Base-by-base conservation (phyloP, 306 rosid species). In the Quercus dentata region DNA sequence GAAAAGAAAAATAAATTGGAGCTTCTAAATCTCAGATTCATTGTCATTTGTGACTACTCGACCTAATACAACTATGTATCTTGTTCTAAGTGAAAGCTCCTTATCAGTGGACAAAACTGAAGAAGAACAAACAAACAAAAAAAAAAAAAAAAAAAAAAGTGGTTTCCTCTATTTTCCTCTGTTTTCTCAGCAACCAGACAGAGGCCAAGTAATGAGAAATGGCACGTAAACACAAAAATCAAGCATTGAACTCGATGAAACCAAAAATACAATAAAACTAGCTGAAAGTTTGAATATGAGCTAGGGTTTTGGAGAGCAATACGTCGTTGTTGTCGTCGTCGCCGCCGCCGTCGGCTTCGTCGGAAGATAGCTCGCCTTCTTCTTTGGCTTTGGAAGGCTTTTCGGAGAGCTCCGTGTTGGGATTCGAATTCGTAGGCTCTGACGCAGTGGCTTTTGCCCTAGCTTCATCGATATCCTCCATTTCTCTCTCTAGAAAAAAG, bases 341-440 rank as follows among this genome's bases (percentile, higher is more conserved):
- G 18, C 83, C 82, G 18, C 83, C 82, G 12, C 73, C 88, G 64
- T 88, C 89, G 59, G 95, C 82, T 8, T 75, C 88, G 64, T 89
- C 90, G 59, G 97, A 91, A 52, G 92, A 88, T 25, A 91, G 84
- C 78, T 94, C 99, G 82, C 99, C 99, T 82, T 94, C 99, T 86
- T 94, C 99, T 85, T 85, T 88, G 84, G 68, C 25, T 71, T 81
- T 82, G 80, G 87, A 70, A 19, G 86, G 81, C 52, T 74, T 51
- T 17, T 62, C 18, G 27, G 74, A 28, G 59, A 61, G 84, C 74
- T 74, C 84, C 4, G 78, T 51, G 51, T 74, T 74, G 55, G 73
- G 88, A 61, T 59, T 65, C 49, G 52, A 46, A 58, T 30, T 75
- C 33, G 79, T 59, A 4, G 81, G 30, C 52, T 79, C 81, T 0